phyloP scores from a whole-genome alignment of 805 yeast genomes.

The Jamesozyma hellenica region DNA sequence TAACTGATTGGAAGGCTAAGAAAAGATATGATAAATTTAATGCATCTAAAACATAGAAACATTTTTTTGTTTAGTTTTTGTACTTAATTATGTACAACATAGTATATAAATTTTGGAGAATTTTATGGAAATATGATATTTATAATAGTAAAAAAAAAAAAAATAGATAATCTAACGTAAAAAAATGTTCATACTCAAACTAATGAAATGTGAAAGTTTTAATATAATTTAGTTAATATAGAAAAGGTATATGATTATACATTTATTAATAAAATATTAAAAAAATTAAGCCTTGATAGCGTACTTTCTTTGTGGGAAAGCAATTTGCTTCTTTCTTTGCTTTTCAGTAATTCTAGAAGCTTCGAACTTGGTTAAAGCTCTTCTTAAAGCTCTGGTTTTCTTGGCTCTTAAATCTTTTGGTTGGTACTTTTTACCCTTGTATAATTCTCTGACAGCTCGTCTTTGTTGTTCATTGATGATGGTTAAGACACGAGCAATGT shows the following conservation, averaged over 20 bases:
- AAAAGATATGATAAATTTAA: slow-evolving; percentile 28
- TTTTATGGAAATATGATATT: background rate
- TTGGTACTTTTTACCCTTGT: slow-evolving; percentile 90
- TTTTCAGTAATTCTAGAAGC: slow-evolving; percentile 73
- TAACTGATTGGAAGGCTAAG: slow-evolving; percentile 44
- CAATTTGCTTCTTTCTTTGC: slow-evolving; percentile 85
- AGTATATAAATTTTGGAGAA: background rate
- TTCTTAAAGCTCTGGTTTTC: slow-evolving; percentile 99
- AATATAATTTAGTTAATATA: slow-evolving; percentile 1
- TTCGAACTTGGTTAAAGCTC: slow-evolving; percentile 87
- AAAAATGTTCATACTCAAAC: background rate
- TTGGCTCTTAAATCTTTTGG: slow-evolving; percentile 99
- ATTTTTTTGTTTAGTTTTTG: background rate
- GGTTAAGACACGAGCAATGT: slow-evolving; percentile 97
- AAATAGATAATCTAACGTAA: background rate
- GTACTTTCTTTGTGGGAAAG: slow-evolving; percentile 98
- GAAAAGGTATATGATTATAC: slow-evolving; percentile 1
- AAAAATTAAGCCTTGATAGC: slow-evolving; percentile 90
- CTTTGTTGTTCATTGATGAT: slow-evolving; percentile 96
- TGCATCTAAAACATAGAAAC: background rate
- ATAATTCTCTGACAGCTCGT: slow-evolving; percentile 87
- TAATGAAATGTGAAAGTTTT: background rate
- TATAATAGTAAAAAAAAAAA: slow-evolving; percentile 6
- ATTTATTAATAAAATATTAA: slow-evolving; percentile 1
- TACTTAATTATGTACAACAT: background rate